phyloP scores from a whole-genome alignment of 1,284 basidiomycete genomes.

The Leccinum griseonigrum region DNA sequence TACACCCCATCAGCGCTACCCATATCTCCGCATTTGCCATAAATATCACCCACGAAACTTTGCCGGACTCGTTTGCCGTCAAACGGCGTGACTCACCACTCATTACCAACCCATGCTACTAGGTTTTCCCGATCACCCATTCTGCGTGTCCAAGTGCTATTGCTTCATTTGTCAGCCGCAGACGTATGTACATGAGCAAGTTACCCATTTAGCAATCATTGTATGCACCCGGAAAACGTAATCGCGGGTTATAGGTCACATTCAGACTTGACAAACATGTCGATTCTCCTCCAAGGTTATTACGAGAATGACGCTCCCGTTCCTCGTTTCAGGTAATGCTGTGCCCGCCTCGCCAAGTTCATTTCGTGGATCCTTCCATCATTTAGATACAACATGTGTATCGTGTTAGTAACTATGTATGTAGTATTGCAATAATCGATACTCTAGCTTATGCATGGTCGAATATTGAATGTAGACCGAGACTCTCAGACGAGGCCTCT shows the following conservation, averaged over 20 bases:
- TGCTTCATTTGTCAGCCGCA: background rate
- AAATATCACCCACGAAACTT: background rate
- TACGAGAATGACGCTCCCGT: constrained; percentile 8
- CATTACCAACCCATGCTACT: background rate
- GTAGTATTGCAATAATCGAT: background rate
- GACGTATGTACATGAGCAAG: background rate
- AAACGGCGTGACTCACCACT: background rate
- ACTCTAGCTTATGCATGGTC: background rate
- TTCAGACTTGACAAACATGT: constrained; percentile 15
- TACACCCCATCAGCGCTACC: background rate
- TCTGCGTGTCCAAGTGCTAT: background rate
- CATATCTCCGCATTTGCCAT: background rate
- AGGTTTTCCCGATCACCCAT: background rate
- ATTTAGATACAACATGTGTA: background rate
- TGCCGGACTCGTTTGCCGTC: background rate
- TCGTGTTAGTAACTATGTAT: background rate
- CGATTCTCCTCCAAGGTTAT: constrained; percentile 4
- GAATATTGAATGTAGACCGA: background rate
- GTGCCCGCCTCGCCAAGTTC: background rate
- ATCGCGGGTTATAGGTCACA: background rate
- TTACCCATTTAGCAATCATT: background rate
- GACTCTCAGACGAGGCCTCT: background rate
- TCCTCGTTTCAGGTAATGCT: constrained; percentile 7
- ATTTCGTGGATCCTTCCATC: background rate
- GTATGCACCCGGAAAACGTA: background rate